Evolutionary conservation across 495 filamentous ascomycete genomes (phyloP).

Genomic region (Poronia punctata): DNA sequence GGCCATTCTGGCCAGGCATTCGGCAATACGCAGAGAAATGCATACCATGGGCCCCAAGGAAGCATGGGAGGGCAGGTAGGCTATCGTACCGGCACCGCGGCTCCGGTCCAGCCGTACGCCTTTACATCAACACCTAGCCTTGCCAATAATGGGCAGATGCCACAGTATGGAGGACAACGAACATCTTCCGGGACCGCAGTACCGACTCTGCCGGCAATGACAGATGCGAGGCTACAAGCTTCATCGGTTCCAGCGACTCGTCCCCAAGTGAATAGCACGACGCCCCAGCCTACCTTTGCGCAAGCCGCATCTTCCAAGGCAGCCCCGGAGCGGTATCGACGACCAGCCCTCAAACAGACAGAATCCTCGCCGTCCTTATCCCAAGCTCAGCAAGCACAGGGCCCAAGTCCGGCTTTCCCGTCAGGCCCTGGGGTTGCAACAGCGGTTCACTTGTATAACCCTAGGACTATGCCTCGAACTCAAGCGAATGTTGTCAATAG

Average conservation of each 20-base stretch:
- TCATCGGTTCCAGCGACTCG: constrained; percentile 26
- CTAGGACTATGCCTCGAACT: constrained; percentile 24
- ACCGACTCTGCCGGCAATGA: constrained; percentile 44
- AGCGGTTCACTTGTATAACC: constrained; percentile 38
- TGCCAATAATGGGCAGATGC: constrained; percentile 41
- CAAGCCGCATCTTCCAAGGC: constrained; percentile 32
- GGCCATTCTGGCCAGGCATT: constrained; percentile 51
- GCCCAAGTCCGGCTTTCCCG: constrained; percentile 26
- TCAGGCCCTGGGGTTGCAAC: constrained; percentile 30
- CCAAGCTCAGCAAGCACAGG: constrained; percentile 23
- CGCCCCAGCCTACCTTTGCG: constrained; percentile 30
- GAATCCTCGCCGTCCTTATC: constrained; percentile 27
- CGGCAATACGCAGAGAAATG: constrained; percentile 55
- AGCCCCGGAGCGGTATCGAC: constrained; percentile 50
- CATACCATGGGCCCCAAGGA: constrained; percentile 49
- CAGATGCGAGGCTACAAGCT: constrained; percentile 38
- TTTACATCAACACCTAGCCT: constrained; percentile 72
- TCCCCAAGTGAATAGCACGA: constrained; percentile 24
- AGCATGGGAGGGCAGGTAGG: constrained; percentile 43
- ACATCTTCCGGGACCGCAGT: constrained; percentile 60
- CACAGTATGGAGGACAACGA: constrained; percentile 58
- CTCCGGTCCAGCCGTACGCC: constrained; percentile 75
- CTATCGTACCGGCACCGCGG: constrained; percentile 64
- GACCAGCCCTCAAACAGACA: constrained; percentile 35
- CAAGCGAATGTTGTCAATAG: constrained; percentile 24